A percentile compares a stretch with the other conserved stretches of the same genome.
phyloP scores from a whole-genome alignment of 1,284 basidiomycete genomes.

The Ustilago lituana region DNA sequence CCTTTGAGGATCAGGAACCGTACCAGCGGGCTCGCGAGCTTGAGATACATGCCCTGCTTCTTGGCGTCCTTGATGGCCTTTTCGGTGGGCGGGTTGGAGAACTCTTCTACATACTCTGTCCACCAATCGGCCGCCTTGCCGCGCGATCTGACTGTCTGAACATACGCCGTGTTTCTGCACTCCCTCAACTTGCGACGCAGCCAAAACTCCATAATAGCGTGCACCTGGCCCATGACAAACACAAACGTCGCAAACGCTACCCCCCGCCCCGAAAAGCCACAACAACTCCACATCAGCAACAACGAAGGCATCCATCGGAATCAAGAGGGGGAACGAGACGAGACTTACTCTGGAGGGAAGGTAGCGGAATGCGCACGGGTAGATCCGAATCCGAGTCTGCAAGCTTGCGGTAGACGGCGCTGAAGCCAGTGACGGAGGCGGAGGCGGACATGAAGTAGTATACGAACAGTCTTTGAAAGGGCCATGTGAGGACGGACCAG shows the following conservation, averaged over 20 bases:
- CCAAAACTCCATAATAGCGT: conserved; percentile 63
- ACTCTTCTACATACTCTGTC: conserved; percentile 65
- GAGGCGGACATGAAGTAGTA: conserved; percentile 57
- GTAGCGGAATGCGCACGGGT: too few relatives aligned
- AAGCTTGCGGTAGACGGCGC: too few relatives aligned
- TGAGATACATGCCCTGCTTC: conserved; percentile 54
- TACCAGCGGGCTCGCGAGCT: conserved; percentile 51
- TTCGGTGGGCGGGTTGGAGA: conserved; percentile 53
- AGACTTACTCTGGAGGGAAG: too few relatives aligned
- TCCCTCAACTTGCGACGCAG: conserved; percentile 49
- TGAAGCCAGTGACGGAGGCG: conserved; percentile 48
- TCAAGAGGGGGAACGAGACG: too few relatives aligned
- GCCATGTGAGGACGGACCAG: conserved; percentile 60
- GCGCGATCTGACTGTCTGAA: conserved; percentile 55
- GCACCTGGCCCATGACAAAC: conserved; percentile 61
- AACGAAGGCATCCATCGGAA: too few relatives aligned
- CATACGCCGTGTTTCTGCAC: conserved; percentile 58
- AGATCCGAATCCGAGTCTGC: too few relatives aligned
- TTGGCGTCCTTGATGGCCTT: conserved; percentile 55
- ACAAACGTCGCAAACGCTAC: conserved; percentile 62
- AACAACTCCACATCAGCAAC: too few relatives aligned
- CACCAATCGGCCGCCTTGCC: conserved; percentile 64
- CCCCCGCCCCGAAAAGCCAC: too few relatives aligned
- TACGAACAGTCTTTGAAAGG: conserved; percentile 58
- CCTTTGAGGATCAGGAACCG: conserved; percentile 53